Percentiles rank a stretch among this genome's conserved stretches.
phyloP scores from a whole-genome alignment of 805 yeast genomes.

The Ogataea kodamae region DNA sequence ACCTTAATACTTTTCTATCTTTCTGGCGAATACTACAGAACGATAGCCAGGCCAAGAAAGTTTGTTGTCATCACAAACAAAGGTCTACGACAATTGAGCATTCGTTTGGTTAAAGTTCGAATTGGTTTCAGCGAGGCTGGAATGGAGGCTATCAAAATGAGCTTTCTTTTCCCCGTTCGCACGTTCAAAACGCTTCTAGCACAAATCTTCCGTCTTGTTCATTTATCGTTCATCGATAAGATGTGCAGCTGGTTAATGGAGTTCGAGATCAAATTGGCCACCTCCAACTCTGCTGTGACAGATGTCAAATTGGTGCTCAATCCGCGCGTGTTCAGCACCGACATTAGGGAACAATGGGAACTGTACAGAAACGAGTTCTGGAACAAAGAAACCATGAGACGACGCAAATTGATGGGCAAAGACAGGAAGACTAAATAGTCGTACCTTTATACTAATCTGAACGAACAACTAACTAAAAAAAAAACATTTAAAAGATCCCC shows the following conservation, averaged over 20 bases:
- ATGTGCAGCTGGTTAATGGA: constrained; percentile 25
- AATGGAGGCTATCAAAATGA: constrained; percentile 16
- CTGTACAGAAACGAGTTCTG: constrained; percentile 89
- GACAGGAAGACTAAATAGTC: constrained; percentile 16
- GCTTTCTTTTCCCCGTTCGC: constrained; percentile 17
- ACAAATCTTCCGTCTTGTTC: constrained; percentile 9
- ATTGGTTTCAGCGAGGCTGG: constrained; percentile 36
- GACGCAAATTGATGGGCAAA: constrained; percentile 36
- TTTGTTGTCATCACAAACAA: constrained; percentile 82
- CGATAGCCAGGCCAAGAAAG: constrained; percentile 76
- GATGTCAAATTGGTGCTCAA: constrained; percentile 79
- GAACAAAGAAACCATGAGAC: constrained; percentile 74
- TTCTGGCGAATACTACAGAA: constrained; percentile 85
- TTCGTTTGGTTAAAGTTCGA: constrained; percentile 65
- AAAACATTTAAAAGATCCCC: no score
- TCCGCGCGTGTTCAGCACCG: constrained; percentile 78
- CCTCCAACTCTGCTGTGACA: constrained; percentile 60
- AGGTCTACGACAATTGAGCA: constrained; percentile 80
- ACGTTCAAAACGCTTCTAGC: constrained; percentile 12
- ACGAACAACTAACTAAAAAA: no score
- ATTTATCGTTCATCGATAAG: constrained; percentile 8
- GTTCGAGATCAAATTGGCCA: constrained; percentile 23
- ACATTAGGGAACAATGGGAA: constrained; percentile 92
- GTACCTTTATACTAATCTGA: no score
- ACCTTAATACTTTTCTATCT: constrained; percentile 75